Conservation (phyloP, 352 stramenopile species). For the Pythium vanterpoolii region DNA sequence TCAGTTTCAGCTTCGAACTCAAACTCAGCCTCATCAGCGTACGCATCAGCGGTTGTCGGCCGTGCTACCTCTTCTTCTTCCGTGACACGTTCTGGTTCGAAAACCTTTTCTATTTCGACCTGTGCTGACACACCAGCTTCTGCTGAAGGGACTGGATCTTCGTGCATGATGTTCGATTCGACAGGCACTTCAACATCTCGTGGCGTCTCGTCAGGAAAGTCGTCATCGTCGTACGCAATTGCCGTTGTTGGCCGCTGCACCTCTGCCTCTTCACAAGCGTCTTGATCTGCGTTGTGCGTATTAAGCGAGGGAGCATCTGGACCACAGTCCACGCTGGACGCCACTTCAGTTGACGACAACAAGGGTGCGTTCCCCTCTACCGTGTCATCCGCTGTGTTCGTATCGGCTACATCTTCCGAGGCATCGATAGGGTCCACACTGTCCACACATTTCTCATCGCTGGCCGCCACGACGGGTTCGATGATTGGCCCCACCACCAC, state of each 20-base stretch:
- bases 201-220: neutral
- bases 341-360: no score
- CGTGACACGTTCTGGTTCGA: neutral
- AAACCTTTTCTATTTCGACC: neutral
- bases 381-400: no score
- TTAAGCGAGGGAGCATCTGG: no score
- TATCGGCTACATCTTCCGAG: no score
- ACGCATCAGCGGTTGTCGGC: constrained; percentile 19
- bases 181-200: neutral
- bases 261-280: neutral
- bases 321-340: no score
- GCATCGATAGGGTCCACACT: neutral
- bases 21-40: constrained; percentile 33
- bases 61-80: neutral
- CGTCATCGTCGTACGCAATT: constrained; percentile 6
- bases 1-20: constrained; percentile 12
- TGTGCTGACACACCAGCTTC: neutral
- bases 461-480: neutral
- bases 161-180: no score
- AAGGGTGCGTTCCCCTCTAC: no score
- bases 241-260: constrained; percentile 1
- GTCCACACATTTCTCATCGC: neutral
- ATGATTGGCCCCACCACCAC: neutral
- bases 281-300: no score
- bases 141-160: neutral